Conservation (phyloP, 257 asterid genomes). For the Solanum rostratum region DNA sequence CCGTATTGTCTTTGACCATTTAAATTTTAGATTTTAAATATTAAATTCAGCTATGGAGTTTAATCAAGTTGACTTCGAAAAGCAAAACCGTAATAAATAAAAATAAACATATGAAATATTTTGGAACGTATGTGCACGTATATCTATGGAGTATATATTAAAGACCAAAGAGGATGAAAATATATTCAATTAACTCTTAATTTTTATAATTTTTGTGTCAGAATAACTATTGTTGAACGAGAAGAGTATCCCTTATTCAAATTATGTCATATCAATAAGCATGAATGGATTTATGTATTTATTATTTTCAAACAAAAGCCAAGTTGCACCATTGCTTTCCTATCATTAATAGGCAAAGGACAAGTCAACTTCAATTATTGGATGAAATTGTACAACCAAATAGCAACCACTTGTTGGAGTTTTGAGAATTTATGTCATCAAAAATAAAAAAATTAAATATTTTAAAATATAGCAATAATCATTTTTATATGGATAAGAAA, state of each 20-base stretch:
- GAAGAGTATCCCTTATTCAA: not conserved
- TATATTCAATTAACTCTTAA: too few relatives aligned
- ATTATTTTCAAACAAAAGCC: not conserved
- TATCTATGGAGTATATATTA: too few relatives aligned
- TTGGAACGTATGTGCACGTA: too few relatives aligned
- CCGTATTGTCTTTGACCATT: too few relatives aligned
- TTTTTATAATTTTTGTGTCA: too few relatives aligned
- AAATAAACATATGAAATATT: too few relatives aligned
- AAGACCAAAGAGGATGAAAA: too few relatives aligned
- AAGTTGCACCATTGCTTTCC: not conserved
- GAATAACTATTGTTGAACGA: too few relatives aligned
- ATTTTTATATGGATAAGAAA: not conserved
- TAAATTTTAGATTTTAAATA: too few relatives aligned
- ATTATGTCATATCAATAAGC: not conserved
- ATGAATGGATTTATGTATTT: not conserved
- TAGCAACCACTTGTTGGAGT: not conserved
- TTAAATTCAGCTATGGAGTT: too few relatives aligned
- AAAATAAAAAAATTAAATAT: not conserved
- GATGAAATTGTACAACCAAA: not conserved
- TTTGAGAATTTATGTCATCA: not conserved
- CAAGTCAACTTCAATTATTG: not conserved
- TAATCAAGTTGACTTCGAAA: too few relatives aligned
- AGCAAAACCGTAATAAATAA: too few relatives aligned
- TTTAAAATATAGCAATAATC: not conserved
- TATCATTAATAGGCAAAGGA: not conserved